Percentiles rank a stretch among this genome's conserved stretches.
Evolutionary conservation across 768 basidiomycete species (phyloP).

Genomic region (Pleurotus cornucopiae): DNA sequence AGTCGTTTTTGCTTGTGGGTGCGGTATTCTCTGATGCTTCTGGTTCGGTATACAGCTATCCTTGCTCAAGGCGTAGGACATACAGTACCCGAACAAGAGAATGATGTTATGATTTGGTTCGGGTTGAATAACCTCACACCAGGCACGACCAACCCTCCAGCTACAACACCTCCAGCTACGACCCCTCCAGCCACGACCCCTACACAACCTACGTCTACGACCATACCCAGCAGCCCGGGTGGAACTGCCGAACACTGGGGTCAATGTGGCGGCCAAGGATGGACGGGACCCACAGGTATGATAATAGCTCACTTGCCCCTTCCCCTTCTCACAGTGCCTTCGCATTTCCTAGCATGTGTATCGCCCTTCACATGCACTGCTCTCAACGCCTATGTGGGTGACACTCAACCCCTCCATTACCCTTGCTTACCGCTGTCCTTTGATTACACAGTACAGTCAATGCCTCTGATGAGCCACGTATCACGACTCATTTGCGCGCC

Average conservation of each 20-base stretch:
- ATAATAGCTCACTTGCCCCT: neutral
- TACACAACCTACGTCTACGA: conserved; percentile 13
- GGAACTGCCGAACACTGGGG: conserved; percentile 19
- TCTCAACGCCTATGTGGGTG: conserved; percentile 17
- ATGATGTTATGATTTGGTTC: conserved; percentile 44
- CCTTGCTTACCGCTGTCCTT: neutral
- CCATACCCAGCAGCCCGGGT: conserved; percentile 2
- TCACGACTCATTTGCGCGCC: neutral
- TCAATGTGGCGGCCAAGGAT: conserved; percentile 29
- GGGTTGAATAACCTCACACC: conserved; percentile 27
- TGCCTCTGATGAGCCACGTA: conserved; percentile 14
- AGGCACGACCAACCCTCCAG: conserved; percentile 12
- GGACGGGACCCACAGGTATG: conserved; percentile 20
- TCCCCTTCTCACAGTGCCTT: neutral
- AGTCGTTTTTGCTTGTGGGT: neutral
- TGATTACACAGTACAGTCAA: conserved; percentile 26
- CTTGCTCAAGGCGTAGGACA: conserved; percentile 44
- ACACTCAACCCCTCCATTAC: neutral
- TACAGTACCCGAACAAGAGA: conserved; percentile 46
- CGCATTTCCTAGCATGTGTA: conserved; percentile 11
- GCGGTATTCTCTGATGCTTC: neutral
- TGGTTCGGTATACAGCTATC: conserved; percentile 24
- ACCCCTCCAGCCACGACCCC: conserved; percentile 13
- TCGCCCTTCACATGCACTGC: conserved; percentile 18
- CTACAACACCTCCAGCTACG: conserved; percentile 12